Evolutionary conservation across 2,329 filamentous ascomycete species (phyloP).

Genomic region (Penicillium polonicum): DNA sequence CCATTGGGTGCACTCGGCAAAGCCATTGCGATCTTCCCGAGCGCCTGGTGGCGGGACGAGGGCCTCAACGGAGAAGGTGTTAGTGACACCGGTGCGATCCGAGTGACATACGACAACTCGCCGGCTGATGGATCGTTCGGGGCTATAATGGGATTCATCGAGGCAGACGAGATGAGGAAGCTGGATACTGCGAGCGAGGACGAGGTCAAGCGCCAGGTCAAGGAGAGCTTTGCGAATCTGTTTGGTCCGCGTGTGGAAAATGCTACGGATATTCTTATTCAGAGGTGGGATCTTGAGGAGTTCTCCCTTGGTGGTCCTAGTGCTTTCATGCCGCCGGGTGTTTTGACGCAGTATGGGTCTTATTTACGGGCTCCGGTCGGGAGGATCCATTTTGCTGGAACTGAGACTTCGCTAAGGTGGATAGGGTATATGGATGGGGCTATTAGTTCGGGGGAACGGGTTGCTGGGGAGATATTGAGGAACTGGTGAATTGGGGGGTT

Average conservation of each 20-base stretch:
- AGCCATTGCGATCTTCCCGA: slow-evolving; percentile 10
- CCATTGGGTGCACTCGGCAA: slow-evolving; percentile 15
- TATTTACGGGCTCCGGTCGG: slow-evolving; percentile 16
- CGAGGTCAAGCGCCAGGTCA: slow-evolving; percentile 18
- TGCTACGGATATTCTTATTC: slow-evolving; percentile 21
- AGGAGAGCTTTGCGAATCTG: slow-evolving; percentile 1
- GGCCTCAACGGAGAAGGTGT: slow-evolving; percentile 23
- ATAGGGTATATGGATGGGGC: slow-evolving; percentile 30
- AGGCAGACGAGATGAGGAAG: slow-evolving; percentile 25
- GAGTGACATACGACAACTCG: slow-evolving; percentile 23
- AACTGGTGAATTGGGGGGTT: neutral
- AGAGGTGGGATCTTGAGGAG: slow-evolving; percentile 26
- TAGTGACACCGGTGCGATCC: slow-evolving; percentile 18
- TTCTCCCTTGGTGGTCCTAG: slow-evolving; percentile 27
- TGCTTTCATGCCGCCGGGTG: slow-evolving; percentile 22
- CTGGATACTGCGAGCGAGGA: slow-evolving; percentile 20
- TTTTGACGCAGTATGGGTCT: slow-evolving; percentile 21
- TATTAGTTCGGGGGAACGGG: slow-evolving; percentile 22
- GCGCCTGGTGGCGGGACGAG: slow-evolving; percentile 22
- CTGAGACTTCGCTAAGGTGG: slow-evolving; percentile 25
- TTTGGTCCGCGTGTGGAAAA: slow-evolving; percentile 10
- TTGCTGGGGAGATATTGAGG: slow-evolving; percentile 11
- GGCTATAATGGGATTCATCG: slow-evolving; percentile 29
- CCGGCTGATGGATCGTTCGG: slow-evolving; percentile 23
- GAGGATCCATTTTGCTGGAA: slow-evolving; percentile 27